Evolutionary conservation across 495 filamentous ascomycete genomes (phyloP).

Genomic region (Penicillium bialowiezense): DNA sequence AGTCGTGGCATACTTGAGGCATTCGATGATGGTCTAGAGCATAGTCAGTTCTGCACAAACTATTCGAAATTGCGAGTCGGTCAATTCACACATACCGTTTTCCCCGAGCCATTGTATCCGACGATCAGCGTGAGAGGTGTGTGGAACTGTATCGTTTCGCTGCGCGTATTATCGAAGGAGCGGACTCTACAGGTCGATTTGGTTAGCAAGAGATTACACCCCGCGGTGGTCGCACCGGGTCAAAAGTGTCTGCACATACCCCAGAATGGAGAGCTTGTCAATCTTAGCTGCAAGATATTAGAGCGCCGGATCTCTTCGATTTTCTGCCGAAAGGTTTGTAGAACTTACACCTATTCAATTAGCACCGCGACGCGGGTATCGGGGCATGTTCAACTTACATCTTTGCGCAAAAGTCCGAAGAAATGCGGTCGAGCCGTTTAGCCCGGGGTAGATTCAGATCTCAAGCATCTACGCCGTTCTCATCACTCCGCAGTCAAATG

Average conservation of each 20-base stretch:
- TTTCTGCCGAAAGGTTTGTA: not conserved
- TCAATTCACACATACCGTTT: slow-evolving; percentile 59
- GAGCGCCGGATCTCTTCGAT: not conserved
- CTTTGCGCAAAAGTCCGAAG: slow-evolving; percentile 6
- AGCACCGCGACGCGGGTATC: slow-evolving; percentile 13
- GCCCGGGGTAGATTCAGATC: not conserved
- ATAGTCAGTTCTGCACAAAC: slow-evolving; percentile 8
- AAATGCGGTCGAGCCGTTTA: not conserved
- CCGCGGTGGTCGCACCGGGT: slow-evolving; percentile 2
- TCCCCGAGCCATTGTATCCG: slow-evolving; percentile 94
- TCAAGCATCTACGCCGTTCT: too few relatives aligned
- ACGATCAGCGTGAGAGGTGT: slow-evolving; percentile 93
- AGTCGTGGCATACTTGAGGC: slow-evolving; percentile 96
- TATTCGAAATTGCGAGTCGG: not conserved
- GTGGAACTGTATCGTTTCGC: slow-evolving; percentile 84
- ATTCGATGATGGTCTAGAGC: slow-evolving; percentile 88
- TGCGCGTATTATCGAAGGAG: slow-evolving; percentile 77
- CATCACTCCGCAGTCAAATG: too few relatives aligned
- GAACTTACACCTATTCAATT: slow-evolving; percentile 32
- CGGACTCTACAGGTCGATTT: slow-evolving; percentile 59
- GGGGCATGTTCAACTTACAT: slow-evolving; percentile 20
- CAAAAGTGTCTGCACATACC: slow-evolving; percentile 43
- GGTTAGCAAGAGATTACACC: slow-evolving; percentile 4
- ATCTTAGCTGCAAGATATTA: slow-evolving; percentile 57
- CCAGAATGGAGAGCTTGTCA: slow-evolving; percentile 82